phyloP scores from a whole-genome alignment of 352 stramenopile species.

The Phytopythium cucurbitacearum region DNA sequence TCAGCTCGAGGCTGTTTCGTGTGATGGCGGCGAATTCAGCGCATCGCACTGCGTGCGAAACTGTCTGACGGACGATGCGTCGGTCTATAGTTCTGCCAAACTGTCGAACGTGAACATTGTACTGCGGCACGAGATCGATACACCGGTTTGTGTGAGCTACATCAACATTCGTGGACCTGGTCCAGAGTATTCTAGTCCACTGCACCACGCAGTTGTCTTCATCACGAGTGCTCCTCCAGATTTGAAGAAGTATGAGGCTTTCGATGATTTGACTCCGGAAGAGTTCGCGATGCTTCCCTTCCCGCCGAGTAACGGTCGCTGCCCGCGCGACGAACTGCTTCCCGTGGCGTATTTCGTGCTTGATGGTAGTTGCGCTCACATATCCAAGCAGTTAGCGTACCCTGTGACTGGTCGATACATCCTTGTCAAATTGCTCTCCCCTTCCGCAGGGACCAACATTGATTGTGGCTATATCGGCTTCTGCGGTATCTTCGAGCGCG shows the following conservation, averaged over 20 bases:
- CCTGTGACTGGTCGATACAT: conserved; percentile 74
- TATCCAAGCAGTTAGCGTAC: conserved; percentile 69
- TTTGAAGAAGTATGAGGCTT: conserved; percentile 39
- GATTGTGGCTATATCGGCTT: conserved; percentile 79
- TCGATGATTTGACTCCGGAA: conserved; percentile 66
- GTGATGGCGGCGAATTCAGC: conserved; percentile 82
- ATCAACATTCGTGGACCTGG: conserved; percentile 68
- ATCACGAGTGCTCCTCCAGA: conserved; percentile 61
- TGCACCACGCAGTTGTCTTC: conserved; percentile 63
- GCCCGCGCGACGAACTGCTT: conserved; percentile 50
- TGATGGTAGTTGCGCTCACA: conserved; percentile 68
- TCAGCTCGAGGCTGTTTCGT: conserved; percentile 58
- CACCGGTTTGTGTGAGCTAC: conserved; percentile 75
- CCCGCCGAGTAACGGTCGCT: conserved; percentile 38
- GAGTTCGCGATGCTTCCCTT: conserved; percentile 77
- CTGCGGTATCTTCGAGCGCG: conserved; percentile 73
- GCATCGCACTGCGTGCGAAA: conserved; percentile 60
- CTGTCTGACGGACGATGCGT: conserved; percentile 70
- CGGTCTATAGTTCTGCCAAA: conserved; percentile 78
- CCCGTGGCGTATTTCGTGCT: conserved; percentile 78
- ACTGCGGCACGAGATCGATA: conserved; percentile 74
- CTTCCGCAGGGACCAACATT: conserved; percentile 71
- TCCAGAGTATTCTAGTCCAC: conserved; percentile 72
- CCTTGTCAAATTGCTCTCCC: conserved; percentile 69
- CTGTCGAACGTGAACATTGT: conserved; percentile 75